Evolutionary conservation across 352 stramenopile species (phyloP), one percentile per base, ranked within the genome.

Genomic region (Globisporangium parvum): DNA sequence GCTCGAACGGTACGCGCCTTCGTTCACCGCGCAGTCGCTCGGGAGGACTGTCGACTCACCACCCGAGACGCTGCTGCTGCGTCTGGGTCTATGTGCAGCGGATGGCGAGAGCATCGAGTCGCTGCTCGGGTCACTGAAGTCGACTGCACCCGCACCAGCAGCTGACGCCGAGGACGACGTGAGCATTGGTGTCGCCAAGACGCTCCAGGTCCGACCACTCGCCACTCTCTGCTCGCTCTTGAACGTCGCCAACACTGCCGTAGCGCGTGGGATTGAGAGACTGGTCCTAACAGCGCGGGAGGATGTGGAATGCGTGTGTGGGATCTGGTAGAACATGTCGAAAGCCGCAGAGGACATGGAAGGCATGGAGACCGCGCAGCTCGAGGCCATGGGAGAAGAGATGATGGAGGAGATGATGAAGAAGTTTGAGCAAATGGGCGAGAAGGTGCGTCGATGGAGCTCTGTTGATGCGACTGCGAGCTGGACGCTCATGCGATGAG

Each of bases 371-470:
- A 85, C 77, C 10, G 77, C 71, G 9, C 82, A 94, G 49, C 61
- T 92, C 10, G 92, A 97, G 62, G 67, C 85, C 24, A 96, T 96
- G 76, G 89, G 89, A 53, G 91, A 98, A 65, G 80, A 98, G 18
- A 98, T 98, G 75, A 98, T 98, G 90, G 58, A 87, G 40, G 81
- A 98, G 54, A 97, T 99, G 84, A 97, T 98, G 87, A 85, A 81
- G 46, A 93, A 98, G 67, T 98, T 98, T 61, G 91, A 98, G 57
- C 77, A 92, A 59, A 88, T 98, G 87, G 92, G 92, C 33, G 85
- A 97, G 57, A 98, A 98, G 73, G 91, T 93, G 46, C 12, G 55
- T 21, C 18, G 20, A 23, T 49, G 23, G 21, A 10, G 17, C 10
- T n/a, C 26, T 33, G 8, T 57, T 17, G 14, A 3, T 20, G 12